Conservation (phyloP, 2,329 filamentous ascomycete genomes). For the Arthroderma uncinatum region DNA sequence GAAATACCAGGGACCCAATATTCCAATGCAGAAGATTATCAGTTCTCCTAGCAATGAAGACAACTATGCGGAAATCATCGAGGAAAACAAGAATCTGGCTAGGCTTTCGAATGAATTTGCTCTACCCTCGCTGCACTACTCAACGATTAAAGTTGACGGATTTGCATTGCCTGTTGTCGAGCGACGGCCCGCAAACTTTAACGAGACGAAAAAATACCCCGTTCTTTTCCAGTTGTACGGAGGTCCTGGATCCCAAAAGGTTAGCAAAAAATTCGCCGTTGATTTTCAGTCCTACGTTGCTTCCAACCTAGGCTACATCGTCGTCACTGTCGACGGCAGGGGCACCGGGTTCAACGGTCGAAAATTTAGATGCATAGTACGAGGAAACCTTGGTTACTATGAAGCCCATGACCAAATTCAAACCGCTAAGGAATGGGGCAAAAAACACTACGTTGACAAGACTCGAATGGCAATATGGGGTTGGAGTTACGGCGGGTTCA, state of each 20-base stretch:
- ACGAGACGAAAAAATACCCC: constrained; percentile 72
- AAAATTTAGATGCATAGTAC: constrained; percentile 66
- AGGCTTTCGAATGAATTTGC: constrained; percentile 63
- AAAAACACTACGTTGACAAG: constrained; percentile 71
- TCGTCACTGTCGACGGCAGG: constrained; percentile 86
- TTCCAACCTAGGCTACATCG: constrained; percentile 75
- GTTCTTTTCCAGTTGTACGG: constrained; percentile 94
- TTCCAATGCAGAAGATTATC: constrained; percentile 85
- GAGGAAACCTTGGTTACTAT: constrained; percentile 71
- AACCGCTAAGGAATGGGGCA: constrained; percentile 72
- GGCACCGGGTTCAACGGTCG: constrained; percentile 88
- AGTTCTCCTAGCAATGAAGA: constrained; percentile 57
- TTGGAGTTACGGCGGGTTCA: constrained; percentile 95
- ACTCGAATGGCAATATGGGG: constrained; percentile 88
- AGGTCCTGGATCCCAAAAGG: constrained; percentile 83
- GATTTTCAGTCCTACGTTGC: constrained; percentile 89
- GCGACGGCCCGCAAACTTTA: constrained; percentile 79
- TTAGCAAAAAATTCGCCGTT: constrained; percentile 66
- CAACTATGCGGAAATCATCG: constrained; percentile 58
- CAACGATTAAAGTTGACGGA: constrained; percentile 72
- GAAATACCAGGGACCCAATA: constrained; percentile 67
- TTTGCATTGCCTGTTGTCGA: constrained; percentile 66
- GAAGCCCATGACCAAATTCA: constrained; percentile 88
- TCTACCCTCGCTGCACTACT: constrained; percentile 70
- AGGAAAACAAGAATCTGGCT: constrained; percentile 63